Percentiles rank a stretch among this genome's conserved stretches.
These are phyloP conservation scores for Drechslerella coelobrocha DNA, from an alignment of 2,329 filamentous ascomycete species.

Conservation along the genomic window DNA sequence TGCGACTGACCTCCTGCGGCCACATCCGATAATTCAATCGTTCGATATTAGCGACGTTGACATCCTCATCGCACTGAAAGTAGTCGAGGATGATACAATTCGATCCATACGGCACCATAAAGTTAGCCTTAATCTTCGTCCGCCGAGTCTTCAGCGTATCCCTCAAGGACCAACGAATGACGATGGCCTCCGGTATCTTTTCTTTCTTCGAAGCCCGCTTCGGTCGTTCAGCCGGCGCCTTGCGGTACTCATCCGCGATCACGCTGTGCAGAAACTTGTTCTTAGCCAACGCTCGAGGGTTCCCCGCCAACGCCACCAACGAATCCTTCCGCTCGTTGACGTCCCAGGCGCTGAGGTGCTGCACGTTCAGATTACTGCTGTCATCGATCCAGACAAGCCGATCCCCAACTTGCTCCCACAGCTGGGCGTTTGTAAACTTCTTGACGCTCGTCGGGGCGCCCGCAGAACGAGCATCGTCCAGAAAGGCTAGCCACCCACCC, in stretches of 20 bases:
- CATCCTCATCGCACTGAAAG: conserved; percentile 16
- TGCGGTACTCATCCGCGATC: conserved; percentile 32
- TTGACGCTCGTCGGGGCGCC: conserved; percentile 38
- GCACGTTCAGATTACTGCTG: conserved; percentile 37
- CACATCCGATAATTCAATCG: conserved; percentile 8
- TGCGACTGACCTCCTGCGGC: conserved; percentile 19
- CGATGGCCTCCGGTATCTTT: conserved; percentile 31
- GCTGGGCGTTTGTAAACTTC: conserved; percentile 38
- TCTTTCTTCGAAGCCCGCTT: conserved; percentile 30
- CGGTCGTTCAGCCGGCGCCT: conserved; percentile 22
- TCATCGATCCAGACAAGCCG: conserved; percentile 47
- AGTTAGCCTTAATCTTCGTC: conserved; percentile 27
- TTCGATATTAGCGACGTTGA: background rate
- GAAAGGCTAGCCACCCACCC: conserved; percentile 15
- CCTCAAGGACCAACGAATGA: conserved; percentile 35
- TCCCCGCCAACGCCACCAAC: conserved; percentile 35
- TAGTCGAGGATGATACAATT: conserved; percentile 42
- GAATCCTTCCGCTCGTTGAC: conserved; percentile 45
- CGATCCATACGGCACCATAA: conserved; percentile 28
- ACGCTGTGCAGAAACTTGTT: conserved; percentile 41
- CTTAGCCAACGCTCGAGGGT: conserved; percentile 33
- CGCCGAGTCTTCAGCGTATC: conserved; percentile 38
- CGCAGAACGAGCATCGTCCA: conserved; percentile 20
- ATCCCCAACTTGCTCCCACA: conserved; percentile 44
- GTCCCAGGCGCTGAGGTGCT: conserved; percentile 46